Evolutionary conservation across 257 asterid species (phyloP).

Genomic region (Handroanthus guayacan): DNA sequence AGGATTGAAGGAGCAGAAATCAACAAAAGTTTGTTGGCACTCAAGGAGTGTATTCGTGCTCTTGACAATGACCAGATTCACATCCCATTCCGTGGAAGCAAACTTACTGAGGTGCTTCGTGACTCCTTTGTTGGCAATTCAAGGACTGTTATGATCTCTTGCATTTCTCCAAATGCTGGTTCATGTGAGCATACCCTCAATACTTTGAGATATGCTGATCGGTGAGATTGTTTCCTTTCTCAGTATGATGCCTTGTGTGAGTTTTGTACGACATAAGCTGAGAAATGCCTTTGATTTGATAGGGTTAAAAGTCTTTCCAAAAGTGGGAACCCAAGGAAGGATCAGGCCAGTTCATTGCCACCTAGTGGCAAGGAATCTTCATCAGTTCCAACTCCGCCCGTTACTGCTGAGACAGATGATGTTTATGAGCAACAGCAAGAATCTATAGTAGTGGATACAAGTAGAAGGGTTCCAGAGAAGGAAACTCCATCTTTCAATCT

Average conservation of each 20-base stretch:
- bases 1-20: slow-evolving; percentile 99
- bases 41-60: slow-evolving; percentile 96
- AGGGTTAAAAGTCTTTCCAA: slow-evolving; percentile 97
- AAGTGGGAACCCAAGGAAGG: slow-evolving; percentile 82
- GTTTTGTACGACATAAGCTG: slow-evolving; percentile 32
- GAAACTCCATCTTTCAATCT: slow-evolving; percentile 59
- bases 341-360: slow-evolving; percentile 64
- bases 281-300: slow-evolving; percentile 37
- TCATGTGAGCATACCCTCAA: slow-evolving; percentile 98
- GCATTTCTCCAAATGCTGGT: slow-evolving; percentile 96
- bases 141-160: slow-evolving; percentile 95
- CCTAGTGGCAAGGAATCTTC: slow-evolving; percentile 65
- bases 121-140: slow-evolving; percentile 98
- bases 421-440: slow-evolving; percentile 62
- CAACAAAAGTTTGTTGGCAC: slow-evolving; percentile 93
- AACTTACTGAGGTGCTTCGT: slow-evolving; percentile 96
- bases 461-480: slow-evolving; percentile 62
- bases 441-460: slow-evolving; percentile 58
- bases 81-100: slow-evolving; percentile 98
- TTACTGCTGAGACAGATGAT: slow-evolving; percentile 65
- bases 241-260: slow-evolving; percentile 1
- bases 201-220: slow-evolving; percentile 94
- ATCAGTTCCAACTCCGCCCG: slow-evolving; percentile 57
- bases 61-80: slow-evolving; percentile 97
- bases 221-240: slow-evolving; percentile 49